Evolutionary conservation across 2,329 filamentous ascomycete species (phyloP).

Genomic region (Nemania diffusa): DNA sequence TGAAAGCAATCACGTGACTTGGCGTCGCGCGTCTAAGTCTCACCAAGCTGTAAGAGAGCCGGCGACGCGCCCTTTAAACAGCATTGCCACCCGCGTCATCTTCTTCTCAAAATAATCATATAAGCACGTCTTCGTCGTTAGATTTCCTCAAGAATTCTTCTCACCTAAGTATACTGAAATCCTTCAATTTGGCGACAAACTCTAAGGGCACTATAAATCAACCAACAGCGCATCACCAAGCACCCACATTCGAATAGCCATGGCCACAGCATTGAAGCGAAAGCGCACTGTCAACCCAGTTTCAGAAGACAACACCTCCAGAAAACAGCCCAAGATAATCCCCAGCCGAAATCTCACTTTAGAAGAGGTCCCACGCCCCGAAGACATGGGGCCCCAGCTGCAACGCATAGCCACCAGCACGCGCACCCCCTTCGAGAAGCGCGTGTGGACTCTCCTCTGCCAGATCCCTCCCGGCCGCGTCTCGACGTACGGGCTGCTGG

Average conservation of each 20-base stretch:
- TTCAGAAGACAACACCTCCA: neutral
- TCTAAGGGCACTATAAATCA: neutral
- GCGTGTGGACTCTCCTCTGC: conserved; percentile 76
- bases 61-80: conserved; percentile 29
- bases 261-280: conserved; percentile 44
- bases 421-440: conserved; percentile 67
- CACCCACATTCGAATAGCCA: conserved; percentile 20
- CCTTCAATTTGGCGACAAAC: neutral
- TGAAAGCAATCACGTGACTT: conserved; percentile 40
- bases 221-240: neutral
- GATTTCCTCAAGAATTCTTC: neutral
- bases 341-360: neutral
- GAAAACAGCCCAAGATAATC: conserved; percentile 31
- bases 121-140: neutral
- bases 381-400: conserved; percentile 55
- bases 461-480: conserved; percentile 80
- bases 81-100: conserved; percentile 21
- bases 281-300: conserved; percentile 38
- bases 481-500: conserved; percentile 80
- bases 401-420: conserved; percentile 56
- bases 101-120: neutral
- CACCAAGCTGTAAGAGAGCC: conserved; percentile 3
- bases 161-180: neutral
- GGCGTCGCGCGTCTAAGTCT: conserved; percentile 37
- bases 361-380: conserved; percentile 23